Conservation (phyloP, 1,139 yeast species). For the Dujonia santamariae region DNA sequence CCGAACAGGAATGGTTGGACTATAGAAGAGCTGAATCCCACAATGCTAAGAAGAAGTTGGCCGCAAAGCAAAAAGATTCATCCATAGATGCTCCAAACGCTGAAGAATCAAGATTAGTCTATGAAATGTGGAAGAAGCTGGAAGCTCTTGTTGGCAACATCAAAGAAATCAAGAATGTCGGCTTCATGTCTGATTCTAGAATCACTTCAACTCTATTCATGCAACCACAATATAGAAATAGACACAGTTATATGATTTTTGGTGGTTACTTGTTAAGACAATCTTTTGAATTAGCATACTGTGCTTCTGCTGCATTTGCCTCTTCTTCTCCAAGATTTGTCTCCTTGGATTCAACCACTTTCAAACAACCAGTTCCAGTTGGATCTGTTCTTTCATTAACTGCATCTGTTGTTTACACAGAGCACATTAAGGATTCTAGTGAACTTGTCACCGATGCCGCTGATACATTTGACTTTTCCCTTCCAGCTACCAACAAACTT, state of each 20-base stretch:
- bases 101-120: slow-evolving; percentile 69
- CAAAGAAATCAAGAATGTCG: slow-evolving; percentile 42
- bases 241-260: slow-evolving; percentile 91
- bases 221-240: slow-evolving; percentile 95
- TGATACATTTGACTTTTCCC: slow-evolving; percentile 40
- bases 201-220: slow-evolving; percentile 77
- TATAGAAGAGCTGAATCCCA: slow-evolving; percentile 87
- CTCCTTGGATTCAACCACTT: slow-evolving; percentile 85
- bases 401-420: slow-evolving; percentile 83
- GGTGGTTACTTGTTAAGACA: slow-evolving; percentile 92
- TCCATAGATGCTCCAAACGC: slow-evolving; percentile 66
- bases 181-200: slow-evolving; percentile 68
- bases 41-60: slow-evolving; percentile 77
- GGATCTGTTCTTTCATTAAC: slow-evolving; percentile 82
- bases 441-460: slow-evolving; percentile 35
- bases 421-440: slow-evolving; percentile 42
- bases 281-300: slow-evolving; percentile 88
- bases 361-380: slow-evolving; percentile 92
- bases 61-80: slow-evolving; percentile 65
- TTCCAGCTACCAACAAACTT: slow-evolving; percentile 55
- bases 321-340: slow-evolving; percentile 84
- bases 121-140: slow-evolving; percentile 62
- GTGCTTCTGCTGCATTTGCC: slow-evolving; percentile 86
- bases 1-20: slow-evolving; percentile 75
- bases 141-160: slow-evolving; percentile 10